Percentiles rank a stretch among this genome's conserved stretches.
These are phyloP conservation scores for Vaccinium macrocarpon DNA, from an alignment of 148 eudicot genomes.

Conservation along the genomic window DNA sequence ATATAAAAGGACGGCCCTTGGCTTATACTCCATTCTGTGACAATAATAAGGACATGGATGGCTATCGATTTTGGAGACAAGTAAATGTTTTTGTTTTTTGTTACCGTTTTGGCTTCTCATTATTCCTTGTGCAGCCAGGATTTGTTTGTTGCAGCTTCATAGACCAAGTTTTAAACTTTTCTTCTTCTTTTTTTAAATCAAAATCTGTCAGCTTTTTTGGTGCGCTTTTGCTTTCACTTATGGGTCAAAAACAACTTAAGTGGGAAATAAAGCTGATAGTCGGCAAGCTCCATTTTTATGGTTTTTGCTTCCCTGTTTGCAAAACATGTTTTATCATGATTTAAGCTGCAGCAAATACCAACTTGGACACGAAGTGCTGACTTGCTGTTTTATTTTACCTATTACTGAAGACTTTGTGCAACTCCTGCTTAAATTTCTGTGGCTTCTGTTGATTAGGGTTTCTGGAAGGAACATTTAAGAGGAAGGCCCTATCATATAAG, in stretches of 20 bases:
- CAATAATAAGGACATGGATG: conserved; percentile 97
- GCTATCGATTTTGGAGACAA: conserved; percentile 95
- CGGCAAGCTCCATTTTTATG: background rate
- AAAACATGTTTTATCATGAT: background rate
- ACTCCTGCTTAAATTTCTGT: background rate
- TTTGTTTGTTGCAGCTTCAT: background rate
- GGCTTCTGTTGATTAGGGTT: conserved; percentile 54
- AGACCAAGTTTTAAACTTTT: background rate
- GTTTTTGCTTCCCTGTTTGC: background rate
- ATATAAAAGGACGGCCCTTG: conserved; percentile 83
- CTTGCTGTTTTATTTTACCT: background rate
- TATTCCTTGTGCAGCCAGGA: conserved; percentile 3
- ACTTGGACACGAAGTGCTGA: background rate
- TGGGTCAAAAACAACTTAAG: background rate
- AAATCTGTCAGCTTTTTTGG: background rate
- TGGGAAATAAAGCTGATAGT: background rate
- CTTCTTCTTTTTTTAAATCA: background rate
- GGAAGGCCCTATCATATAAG: conserved; percentile 97
- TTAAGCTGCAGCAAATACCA: background rate
- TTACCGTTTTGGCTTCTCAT: background rate
- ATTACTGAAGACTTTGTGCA: background rate
- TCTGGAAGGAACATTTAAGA: conserved; percentile 94
- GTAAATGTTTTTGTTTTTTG: conserved; percentile 34
- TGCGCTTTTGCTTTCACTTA: background rate
- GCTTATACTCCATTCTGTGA: conserved; percentile 98